Base-by-base conservation (phyloP, 2,329 filamentous ascomycete species). In the Fusarium abutilonis region DNA sequence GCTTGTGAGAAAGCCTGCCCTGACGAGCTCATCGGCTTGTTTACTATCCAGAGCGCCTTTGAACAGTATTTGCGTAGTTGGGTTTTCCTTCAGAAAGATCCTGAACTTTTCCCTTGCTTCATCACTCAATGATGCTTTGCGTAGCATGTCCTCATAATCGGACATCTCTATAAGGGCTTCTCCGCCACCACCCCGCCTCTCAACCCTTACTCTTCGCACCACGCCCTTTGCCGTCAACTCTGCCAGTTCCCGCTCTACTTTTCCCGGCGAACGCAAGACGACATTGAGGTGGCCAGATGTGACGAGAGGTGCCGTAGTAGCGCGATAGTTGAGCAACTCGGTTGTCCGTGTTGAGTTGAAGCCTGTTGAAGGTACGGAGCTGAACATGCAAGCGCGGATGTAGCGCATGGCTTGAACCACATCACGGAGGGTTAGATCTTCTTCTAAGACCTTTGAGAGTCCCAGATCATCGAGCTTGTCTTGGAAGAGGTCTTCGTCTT, bases 281-380 rank as follows among this genome's bases (percentile, higher is more conserved):
- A 88, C 83, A 60, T 89, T 84, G 7, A 93, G 73, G 71, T 93
- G 89, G 2, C 86, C 83, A 17, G 87, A 74, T 0, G 86, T 89
- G 6, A 89, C 85, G 19, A 92, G 78, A 0, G 86, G 86, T 9
- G 90, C 88, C 35, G 91, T 73, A 13, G 75, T 75, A 29, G 74
- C 76, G 15, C 89, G 81, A 70, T 84, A 87, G 60, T 87, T 85
- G 48, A 92, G 78, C 14, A 90, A 76, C 68, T 89, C 84, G 3
- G 88, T 80, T 13, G 87, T 86, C 10, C 87, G 80, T 17, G 82
- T 83, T 6, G 86, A 88, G 65, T 81, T 84, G 82, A 92, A 86
- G 19, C 89, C 88, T 0, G 82, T 78, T 17, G 82, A 79, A 3
- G 89, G 89, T 10, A 92, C 77, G 2, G 83, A 77, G 35, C 80